A percentile compares a stretch with the other conserved stretches of the same genome.
These are phyloP conservation scores for Boletus reticuloceps DNA, from an alignment of 768 basidiomycete genomes.

Conservation along the genomic window DNA sequence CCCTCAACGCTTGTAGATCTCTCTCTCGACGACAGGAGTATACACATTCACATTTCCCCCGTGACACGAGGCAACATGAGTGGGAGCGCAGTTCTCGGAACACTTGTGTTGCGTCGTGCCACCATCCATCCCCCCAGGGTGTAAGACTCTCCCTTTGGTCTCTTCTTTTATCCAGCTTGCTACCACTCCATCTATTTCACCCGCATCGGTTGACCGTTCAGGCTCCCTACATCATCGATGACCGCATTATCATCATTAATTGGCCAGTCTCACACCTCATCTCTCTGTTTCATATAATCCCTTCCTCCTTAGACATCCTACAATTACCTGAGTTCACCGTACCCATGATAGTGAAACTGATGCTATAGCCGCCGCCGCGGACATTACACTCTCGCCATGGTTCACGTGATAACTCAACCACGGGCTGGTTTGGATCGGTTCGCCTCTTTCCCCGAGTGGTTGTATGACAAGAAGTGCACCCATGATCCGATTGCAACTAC, in stretches of 20 bases:
- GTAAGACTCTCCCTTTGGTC: neutral
- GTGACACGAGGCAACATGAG: constrained; percentile 27
- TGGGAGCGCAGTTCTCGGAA: constrained; percentile 49
- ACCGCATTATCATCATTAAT: neutral
- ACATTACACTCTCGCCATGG: neutral
- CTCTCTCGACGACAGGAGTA: neutral
- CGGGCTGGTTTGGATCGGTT: constrained; percentile 5
- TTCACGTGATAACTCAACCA: neutral
- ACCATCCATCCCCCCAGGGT: neutral
- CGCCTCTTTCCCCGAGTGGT: constrained; percentile 7
- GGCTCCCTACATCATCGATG: neutral
- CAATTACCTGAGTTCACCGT: constrained; percentile 8
- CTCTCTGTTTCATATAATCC: neutral
- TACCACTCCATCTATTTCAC: too few relatives aligned
- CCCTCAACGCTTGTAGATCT: too few relatives aligned
- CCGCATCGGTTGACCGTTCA: neutral
- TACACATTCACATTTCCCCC: neutral
- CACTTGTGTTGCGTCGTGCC: constrained; percentile 32
- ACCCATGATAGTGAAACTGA: neutral
- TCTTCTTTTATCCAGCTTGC: neutral
- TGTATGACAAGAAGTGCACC: neutral
- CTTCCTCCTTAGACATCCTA: neutral
- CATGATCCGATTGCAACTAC: neutral
- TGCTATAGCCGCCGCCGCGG: neutral
- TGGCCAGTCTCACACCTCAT: neutral